Conservation (phyloP, 2,329 filamentous ascomycete species). For the Ophiostoma sp. region DNA sequence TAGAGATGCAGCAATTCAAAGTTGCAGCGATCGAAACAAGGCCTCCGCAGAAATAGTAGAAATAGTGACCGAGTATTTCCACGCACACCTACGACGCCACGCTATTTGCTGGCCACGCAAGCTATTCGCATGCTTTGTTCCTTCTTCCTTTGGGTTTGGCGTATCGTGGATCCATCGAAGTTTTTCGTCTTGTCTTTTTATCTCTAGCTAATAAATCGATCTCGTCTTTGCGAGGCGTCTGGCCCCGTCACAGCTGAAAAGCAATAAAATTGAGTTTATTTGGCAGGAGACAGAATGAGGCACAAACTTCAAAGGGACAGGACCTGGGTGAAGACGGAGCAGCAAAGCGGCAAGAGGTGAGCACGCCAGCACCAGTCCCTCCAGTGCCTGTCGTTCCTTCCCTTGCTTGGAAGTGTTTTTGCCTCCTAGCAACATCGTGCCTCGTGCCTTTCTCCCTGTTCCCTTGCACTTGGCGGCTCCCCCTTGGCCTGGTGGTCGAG, state of each 20-base stretch:
- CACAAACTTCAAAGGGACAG: background rate
- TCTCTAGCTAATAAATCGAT: background rate
- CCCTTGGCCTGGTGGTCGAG: background rate
- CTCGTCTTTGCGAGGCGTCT: background rate
- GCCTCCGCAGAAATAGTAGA: background rate
- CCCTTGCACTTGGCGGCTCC: background rate
- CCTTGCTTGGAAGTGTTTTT: background rate
- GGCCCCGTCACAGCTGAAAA: conserved; percentile 9
- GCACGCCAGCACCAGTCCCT: background rate
- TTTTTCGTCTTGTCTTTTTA: background rate
- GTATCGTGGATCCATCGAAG: background rate
- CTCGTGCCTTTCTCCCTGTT: background rate
- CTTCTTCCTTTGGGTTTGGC: background rate
- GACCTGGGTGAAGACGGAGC: too few species aligned
- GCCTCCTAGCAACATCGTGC: background rate
- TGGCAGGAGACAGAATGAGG: background rate
- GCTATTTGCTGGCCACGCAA: conserved; percentile 8
- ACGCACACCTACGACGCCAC: background rate
- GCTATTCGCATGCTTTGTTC: background rate
- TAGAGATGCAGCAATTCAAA: background rate
- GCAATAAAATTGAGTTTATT: background rate
- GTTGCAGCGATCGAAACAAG: background rate
- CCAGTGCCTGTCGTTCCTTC: conserved; percentile 7
- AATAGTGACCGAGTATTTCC: conserved; percentile 6
- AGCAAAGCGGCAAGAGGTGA: background rate